Base-by-base conservation (phyloP, 768 basidiomycete genomes). In the Leccinum sublutescens region DNA sequence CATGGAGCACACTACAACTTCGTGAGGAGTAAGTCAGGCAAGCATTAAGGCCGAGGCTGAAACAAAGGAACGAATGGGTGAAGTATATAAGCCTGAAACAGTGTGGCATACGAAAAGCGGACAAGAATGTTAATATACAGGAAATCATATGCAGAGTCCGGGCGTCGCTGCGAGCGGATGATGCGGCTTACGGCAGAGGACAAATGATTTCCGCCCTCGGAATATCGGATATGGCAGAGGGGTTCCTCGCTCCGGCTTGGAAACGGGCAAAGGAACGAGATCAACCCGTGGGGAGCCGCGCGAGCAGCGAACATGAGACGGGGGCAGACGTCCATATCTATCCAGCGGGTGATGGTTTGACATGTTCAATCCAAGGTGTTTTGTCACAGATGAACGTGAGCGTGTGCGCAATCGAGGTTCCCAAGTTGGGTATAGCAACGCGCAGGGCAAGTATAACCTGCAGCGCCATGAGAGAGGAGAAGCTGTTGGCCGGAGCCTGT, bases 391-490 rank as follows among this genome's bases (percentile, higher is more conserved):
- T 69, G 67, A 61, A 33, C 67, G 66, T 68, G 67, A 67, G 54
- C 52, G 62, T 60, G 65, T 69, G 58, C 31, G 50, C 53, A 58
- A 56, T 56, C 54, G 49, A 68, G 36, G 50, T 50, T 51, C 21
- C 66, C 54, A 59, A 68, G 21, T 63, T 23, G 64, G 67, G 62
- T 53, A 56, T 68, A 38, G 64, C 67, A 69, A 68, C 67, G 52
- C 47, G 50, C 15, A 59, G 10, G 47, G 53, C 64, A 61, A 60
- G 66, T 60, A 62, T 62, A 60, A 52, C 49, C 2, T 8, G 50
- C 56, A 61, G 67, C 43, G 66, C 52, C 66, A 68, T 63, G 66
- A 52, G 58, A 59, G 63, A 62, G 21, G 45, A 67, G 66, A 68
- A 65, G 58, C 49, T 45, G 43, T 45, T 45, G 43, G 43, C 43